These are phyloP conservation scores for Leccinum arenicola DNA, from an alignment of 768 basidiomycete genomes.

Conservation along the genomic window DNA sequence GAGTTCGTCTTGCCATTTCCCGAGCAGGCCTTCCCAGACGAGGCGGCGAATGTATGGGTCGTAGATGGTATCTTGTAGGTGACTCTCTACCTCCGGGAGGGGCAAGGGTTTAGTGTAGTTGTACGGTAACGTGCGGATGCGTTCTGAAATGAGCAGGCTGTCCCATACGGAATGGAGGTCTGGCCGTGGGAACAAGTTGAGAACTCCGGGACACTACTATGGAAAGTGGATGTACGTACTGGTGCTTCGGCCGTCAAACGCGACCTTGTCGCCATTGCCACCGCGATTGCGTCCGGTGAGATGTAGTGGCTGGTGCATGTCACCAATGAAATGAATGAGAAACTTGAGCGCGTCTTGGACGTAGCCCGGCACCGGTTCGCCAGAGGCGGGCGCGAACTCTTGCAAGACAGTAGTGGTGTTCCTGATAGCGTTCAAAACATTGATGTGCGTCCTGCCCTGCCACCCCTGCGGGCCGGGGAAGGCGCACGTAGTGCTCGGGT, in stretches of 20 bases:
- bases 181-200: conserved; percentile 12
- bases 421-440: conserved; percentile 74
- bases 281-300: conserved; percentile 85
- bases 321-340: conserved; percentile 89
- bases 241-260: conserved; percentile 66
- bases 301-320: conserved; percentile 93
- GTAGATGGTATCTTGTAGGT: conserved; percentile 78
- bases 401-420: conserved; percentile 70
- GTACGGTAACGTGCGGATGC: conserved; percentile 62
- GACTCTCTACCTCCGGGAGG: conserved; percentile 57
- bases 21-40: conserved; percentile 78
- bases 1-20: conserved; percentile 61
- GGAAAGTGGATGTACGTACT: conserved; percentile 46
- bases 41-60: conserved; percentile 85
- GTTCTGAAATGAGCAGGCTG: conserved; percentile 73
- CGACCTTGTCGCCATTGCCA: conserved; percentile 77
- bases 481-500: conserved; percentile 70
- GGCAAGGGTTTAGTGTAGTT: conserved; percentile 83
- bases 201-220: background rate
- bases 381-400: conserved; percentile 38
- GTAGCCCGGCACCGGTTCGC: conserved; percentile 25
- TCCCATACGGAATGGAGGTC: conserved; percentile 94
- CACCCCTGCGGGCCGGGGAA: conserved; percentile 81
- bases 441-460: conserved; percentile 51
- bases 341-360: conserved; percentile 88